phyloP scores from a whole-genome alignment of 2,329 filamentous ascomycete species.

The Domatiomyces globalis region DNA sequence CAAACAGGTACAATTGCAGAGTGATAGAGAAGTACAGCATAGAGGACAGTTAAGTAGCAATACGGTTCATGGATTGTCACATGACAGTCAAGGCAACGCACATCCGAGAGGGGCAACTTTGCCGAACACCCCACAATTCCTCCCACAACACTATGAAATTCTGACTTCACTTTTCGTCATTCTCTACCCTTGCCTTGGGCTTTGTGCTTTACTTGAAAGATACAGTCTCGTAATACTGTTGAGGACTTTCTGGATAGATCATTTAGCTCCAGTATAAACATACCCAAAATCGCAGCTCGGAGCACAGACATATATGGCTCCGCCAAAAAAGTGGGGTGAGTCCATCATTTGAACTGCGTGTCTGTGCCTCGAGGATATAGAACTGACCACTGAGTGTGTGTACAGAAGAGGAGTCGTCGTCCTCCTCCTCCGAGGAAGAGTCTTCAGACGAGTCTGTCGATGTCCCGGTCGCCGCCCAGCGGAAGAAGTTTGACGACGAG shows the following conservation, averaged over 20 bases:
- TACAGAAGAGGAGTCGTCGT: slow-evolving; percentile 39
- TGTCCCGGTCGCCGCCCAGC: slow-evolving; percentile 31
- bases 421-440: slow-evolving; percentile 26
- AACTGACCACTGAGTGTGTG: neutral
- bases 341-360: slow-evolving; percentile 9
- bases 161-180: neutral
- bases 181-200: neutral
- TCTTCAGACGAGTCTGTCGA: slow-evolving; percentile 22
- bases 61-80: neutral
- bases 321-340: slow-evolving; percentile 38
- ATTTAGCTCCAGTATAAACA: neutral
- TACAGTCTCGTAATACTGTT: neutral
- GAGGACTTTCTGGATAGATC: neutral
- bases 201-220: neutral
- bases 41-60: too few relatives aligned
- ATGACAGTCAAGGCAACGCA: neutral
- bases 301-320: slow-evolving; percentile 1
- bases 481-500: slow-evolving; percentile 80
- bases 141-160: neutral
- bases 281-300: neutral
- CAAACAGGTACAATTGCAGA: too few relatives aligned
- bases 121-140: neutral
- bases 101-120: neutral
- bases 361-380: slow-evolving; percentile 1
- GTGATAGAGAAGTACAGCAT: too few relatives aligned